Percentiles rank a stretch among this genome's conserved stretches.
phyloP scores from a whole-genome alignment of 2,329 filamentous ascomycete genomes.

The Pyricularia sp. region DNA sequence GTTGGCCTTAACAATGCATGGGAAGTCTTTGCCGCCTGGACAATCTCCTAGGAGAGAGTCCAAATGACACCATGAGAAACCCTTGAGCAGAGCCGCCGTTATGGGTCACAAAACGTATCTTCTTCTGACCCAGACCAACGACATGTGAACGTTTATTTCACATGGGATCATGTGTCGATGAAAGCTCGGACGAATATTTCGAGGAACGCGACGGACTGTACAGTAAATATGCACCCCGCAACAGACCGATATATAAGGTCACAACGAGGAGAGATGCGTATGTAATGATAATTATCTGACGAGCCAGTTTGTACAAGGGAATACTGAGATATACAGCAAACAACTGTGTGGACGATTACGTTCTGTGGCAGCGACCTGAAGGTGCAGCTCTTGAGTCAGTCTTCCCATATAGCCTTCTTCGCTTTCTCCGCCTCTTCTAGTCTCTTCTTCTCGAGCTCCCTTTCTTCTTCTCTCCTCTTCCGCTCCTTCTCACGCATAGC shows the following conservation, averaged over 20 bases:
- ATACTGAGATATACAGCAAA: not conserved
- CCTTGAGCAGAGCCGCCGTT: not conserved
- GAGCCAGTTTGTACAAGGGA: not conserved
- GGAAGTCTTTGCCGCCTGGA: constrained; percentile 23
- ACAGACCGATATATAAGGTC: not conserved
- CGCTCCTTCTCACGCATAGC: constrained; percentile 78
- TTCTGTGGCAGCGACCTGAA: not conserved
- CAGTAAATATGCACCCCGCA: not conserved
- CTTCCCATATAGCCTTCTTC: constrained; percentile 84
- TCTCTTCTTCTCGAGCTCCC: constrained; percentile 49
- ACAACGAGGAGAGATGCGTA: not conserved
- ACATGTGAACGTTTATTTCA: not conserved
- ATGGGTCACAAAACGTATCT: not conserved
- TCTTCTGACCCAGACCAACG: not conserved
- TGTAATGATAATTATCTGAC: not conserved
- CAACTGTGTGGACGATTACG: not conserved
- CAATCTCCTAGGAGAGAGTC: not conserved
- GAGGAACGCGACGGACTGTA: not conserved
- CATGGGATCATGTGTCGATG: not conserved
- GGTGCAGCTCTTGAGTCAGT: constrained; percentile 24
- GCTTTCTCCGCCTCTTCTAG: constrained; percentile 61
- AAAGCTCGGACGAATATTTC: not conserved
- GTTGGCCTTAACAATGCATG: constrained; percentile 43
- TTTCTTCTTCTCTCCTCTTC: constrained; percentile 64
- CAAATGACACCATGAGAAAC: not conserved